Evolutionary conservation across 768 basidiomycete genomes (phyloP), one percentile per base, ranked within the genome.

Genomic region (Galerina sulciceps): DNA sequence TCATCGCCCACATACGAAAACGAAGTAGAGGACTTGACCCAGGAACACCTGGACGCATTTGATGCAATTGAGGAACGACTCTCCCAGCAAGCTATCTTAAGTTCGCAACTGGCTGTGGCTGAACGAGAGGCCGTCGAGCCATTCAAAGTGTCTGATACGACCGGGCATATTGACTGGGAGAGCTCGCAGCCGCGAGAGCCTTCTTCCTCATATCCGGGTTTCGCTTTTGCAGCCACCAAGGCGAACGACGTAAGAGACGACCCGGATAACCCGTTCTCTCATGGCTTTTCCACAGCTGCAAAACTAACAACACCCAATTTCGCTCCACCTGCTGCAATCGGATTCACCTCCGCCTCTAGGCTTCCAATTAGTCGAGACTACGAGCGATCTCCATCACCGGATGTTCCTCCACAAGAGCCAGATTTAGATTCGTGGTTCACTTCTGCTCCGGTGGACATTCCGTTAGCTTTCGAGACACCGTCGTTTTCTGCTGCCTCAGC

Each of bases 1-100:
- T 87, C 87, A 0, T 89, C 88, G 0, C 87, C 89, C 1, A 83
- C 83, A 18, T 87, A 86, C 59, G 88, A 88, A 59, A 75, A 79
- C 45, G 81, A 81, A 60, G 66, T 83, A 20, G 73, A 60, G 6
- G 81, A 81, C 18, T 67, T 85, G 53, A 88, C 80, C 50, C 80
- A 84, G 58, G 81, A 85, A 35, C 82, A 87, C 54, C 67, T 89
- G 10, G 73, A 74, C 36, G 85, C 82, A 3, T 80, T 85, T 44
- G 85, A 87, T 66, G 75, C 74, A 37, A 67, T 86, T 10, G 81
- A 87, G 26, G 73, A 75, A 5, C 71, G 65, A 45, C 71, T 84
- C 1, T 80, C 82, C 5, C 83, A 83, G 45, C 53, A 58, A 38
- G 17, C 47, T 11, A 31, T 15, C 17, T 26, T 17, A 3, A 37